Conservation (phyloP, 495 filamentous ascomycete species). For the Aspergillus haitiensis region DNA sequence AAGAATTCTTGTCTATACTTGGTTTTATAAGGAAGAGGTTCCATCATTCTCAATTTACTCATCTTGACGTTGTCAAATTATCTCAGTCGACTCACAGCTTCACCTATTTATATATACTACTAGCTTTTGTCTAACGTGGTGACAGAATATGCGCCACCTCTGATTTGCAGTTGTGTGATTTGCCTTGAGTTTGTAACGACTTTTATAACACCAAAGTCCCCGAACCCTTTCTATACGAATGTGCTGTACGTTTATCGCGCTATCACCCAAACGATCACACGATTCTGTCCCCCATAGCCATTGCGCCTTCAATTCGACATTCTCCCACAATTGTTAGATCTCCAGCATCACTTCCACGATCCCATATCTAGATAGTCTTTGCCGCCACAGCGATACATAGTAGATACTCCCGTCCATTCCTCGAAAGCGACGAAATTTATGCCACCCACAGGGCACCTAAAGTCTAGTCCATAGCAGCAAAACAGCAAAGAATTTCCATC, state of each 20-base stretch:
- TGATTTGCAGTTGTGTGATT: too few species aligned
- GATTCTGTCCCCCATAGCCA: too few species aligned
- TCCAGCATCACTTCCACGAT: not conserved
- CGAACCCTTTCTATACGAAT: too few species aligned
- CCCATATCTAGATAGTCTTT: not conserved
- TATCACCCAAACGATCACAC: too few species aligned
- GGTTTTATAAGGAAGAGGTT: slow-evolving; percentile 5
- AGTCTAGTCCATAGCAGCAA: slow-evolving; percentile 16
- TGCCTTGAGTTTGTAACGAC: too few species aligned
- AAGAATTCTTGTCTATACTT: slow-evolving; percentile 8
- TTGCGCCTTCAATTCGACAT: too few species aligned
- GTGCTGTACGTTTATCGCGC: too few species aligned
- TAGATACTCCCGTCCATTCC: slow-evolving; percentile 2
- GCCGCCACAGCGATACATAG: slow-evolving; percentile 12
- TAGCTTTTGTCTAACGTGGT: too few species aligned
- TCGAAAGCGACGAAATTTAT: not conserved
- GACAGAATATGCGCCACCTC: too few species aligned
- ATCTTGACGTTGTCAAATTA: not conserved
- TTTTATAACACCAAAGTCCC: too few species aligned
- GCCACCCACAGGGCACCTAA: not conserved
- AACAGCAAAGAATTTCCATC: slow-evolving; percentile 30
- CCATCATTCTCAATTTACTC: not conserved
- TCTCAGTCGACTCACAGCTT: too few species aligned
- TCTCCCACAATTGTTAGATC: not conserved
- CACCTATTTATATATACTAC: too few species aligned